Evolutionary conservation across 805 yeast species (phyloP), one percentile per base, ranked within the genome.

Genomic region (Candida stauntonica): DNA sequence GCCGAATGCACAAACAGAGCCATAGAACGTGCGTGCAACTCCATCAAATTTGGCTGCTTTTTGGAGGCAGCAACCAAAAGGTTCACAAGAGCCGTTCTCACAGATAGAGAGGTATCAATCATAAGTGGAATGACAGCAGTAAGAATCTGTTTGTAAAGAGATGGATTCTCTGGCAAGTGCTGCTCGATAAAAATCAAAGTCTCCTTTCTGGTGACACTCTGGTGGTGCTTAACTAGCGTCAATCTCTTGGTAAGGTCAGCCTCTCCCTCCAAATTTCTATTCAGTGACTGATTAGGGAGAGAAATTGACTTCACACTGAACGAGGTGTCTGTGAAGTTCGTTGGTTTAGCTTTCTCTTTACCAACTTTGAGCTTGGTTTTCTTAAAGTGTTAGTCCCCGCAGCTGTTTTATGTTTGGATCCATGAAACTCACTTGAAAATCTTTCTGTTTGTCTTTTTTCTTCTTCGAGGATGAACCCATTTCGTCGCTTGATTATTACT

Each of bases 281-380:
- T 38, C 2, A 64, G 42, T 12, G 68, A 53, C 44, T 68, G 73
- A 29, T 62, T 55, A 29, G 67, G 68, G 16, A 70, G 42, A 14
- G 65, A 61, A 24, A 72, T 67, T 3, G 63, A 58, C 52, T 79
- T 84, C 9, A 95, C 79, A 31, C 73, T 75, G 63, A 91, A 91
- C 1, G 94, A 81, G 0, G 95, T 86, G 49, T 84, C 91, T 5
- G 99, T 93, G 41, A 72, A 76, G 56, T 87, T 86, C 15, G 78
- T 75, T 5, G 88, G 78, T 46, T 76, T 77, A 5, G 79, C 77
- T 15, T 77, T 75, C 3, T 82, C 67, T 61, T 93, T 93, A 40
- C 99, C 99, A 24, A 93, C 97, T 54, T 74, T 82, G 36, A 93
- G 73, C 67, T 86, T 91, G 42, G 78, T 70, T 60, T 87, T 87